Conservation (phyloP, 1,284 basidiomycete species). For the Cryptococcus sp. region DNA sequence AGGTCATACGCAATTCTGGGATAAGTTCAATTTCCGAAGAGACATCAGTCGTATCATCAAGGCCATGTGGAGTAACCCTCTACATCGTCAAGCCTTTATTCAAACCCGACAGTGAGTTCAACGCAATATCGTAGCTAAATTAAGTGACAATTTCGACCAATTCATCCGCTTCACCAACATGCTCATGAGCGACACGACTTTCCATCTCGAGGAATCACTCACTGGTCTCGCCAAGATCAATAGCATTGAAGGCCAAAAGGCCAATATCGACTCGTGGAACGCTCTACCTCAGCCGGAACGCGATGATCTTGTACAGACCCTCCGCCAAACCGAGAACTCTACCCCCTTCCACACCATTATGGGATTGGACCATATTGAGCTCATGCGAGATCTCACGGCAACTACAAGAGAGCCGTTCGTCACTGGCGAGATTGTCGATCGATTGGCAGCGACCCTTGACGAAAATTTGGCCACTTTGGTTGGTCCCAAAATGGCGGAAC, state of each 20-base stretch:
- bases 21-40: conserved; percentile 54
- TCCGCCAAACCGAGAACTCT: conserved; percentile 74
- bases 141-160: conserved; percentile 77
- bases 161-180: conserved; percentile 95
- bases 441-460: conserved; percentile 81
- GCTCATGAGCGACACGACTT: conserved; percentile 99
- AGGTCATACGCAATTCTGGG: conserved; percentile 93
- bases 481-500: conserved; percentile 67
- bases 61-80: conserved; percentile 81
- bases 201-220: conserved; percentile 94
- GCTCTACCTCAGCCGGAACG: conserved; percentile 65
- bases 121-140: not conserved
- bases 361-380: conserved; percentile 78
- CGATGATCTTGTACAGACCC: conserved; percentile 74
- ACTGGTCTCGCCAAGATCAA: conserved; percentile 84
- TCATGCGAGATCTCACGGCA: conserved; percentile 87
- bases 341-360: conserved; percentile 82
- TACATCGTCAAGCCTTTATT: conserved; percentile 77
- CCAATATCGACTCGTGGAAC: conserved; percentile 64
- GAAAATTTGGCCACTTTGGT: conserved; percentile 89
- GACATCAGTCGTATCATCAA: conserved; percentile 82
- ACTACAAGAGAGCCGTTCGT: conserved; percentile 91
- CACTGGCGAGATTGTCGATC: conserved; percentile 92
- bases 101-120: conserved; percentile 64
- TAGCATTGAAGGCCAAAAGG: conserved; percentile 79